Evolutionary conservation across 2,329 filamentous ascomycete species (phyloP), one percentile per base, ranked within the genome.

Genomic region (Fusarium sarcochroum): DNA sequence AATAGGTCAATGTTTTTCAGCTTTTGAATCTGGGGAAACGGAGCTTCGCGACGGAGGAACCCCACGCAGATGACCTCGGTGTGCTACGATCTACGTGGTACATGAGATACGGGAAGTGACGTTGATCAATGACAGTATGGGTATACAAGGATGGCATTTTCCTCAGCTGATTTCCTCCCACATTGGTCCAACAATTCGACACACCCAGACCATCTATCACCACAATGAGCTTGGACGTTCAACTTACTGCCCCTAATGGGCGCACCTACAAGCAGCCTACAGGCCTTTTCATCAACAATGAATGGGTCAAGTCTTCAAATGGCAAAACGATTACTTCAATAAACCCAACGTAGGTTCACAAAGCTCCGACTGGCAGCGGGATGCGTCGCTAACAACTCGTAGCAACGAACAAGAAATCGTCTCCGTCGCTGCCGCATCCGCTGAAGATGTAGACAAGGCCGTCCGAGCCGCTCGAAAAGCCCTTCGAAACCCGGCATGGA

Each of bases 261-360:
- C 84, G 82, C 72, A 89, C 87, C 71, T 92, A 91, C 70, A 82
- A 80, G 30, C 89, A 91, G 76, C 89, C 90, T 11, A 87, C 86
- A 13, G 91, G 91, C 14, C 84, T 93, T 14, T 93, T 93, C 80
- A 93, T 93, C 80, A 91, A 92, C 82, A 93, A 93, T 63, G 89
- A 92, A 75, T 93, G 91, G 77, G 88, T 92, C 47, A 86, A 63
- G 87, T 86, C 77, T 81, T 86, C 53, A 82, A 86, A 68, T 80
- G 89, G 78, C 21, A 62, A 68, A 87, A 88, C 66, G 66, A 86
- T 92, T 53, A 82, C 84, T 9, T 85, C 85, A 20, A 87, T 92
- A 73, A 92, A 90, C 74, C 79, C 79, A n/a, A 76, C 75, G 78
- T 79, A 73, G 44, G 75, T 18, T 5, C 0, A 3, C 6, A 6